These are phyloP conservation scores for Pleurotus tuoliensis DNA, from an alignment of 768 basidiomycete species.

Conservation along the genomic window DNA sequence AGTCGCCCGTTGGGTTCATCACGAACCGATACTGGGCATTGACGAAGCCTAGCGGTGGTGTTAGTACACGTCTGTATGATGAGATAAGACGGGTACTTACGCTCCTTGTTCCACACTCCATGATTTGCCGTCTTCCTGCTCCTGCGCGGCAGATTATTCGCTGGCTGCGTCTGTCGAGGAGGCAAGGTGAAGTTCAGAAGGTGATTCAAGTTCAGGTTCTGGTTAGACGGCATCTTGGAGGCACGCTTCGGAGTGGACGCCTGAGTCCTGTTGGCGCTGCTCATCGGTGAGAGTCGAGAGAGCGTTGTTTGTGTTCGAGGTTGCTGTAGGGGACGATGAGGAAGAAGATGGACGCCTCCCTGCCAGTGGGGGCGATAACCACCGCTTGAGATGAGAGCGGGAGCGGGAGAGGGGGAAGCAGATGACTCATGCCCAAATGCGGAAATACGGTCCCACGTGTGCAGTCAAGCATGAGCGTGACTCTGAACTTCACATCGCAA, in stretches of 20 bases:
- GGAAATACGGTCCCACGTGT: slow-evolving; percentile 5
- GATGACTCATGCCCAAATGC: not conserved
- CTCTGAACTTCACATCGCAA: not conserved
- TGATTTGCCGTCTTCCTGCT: slow-evolving; percentile 64
- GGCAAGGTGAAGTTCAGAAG: slow-evolving; percentile 94
- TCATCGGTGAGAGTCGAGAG: slow-evolving; percentile 24
- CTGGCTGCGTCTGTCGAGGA: slow-evolving; percentile 68
- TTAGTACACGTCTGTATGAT: slow-evolving; percentile 12
- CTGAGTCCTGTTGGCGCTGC: slow-evolving; percentile 29
- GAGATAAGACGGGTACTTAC: slow-evolving; percentile 45
- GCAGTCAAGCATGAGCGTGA: not conserved
- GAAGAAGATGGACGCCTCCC: slow-evolving; percentile 37
- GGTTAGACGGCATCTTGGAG: slow-evolving; percentile 64
- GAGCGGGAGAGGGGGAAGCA: not conserved
- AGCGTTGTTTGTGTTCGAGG: no score
- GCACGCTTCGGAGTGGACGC: slow-evolving; percentile 51
- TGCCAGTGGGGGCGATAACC: slow-evolving; percentile 42
- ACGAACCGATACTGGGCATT: slow-evolving; percentile 97
- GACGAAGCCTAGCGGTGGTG: slow-evolving; percentile 67
- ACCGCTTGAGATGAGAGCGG: slow-evolving; percentile 23
- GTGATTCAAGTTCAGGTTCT: slow-evolving; percentile 67
- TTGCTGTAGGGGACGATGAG: not conserved
- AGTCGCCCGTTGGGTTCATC: slow-evolving; percentile 87
- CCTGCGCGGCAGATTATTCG: slow-evolving; percentile 61
- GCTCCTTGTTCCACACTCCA: slow-evolving; percentile 86